Evolutionary conservation across 1,284 basidiomycete genomes (phyloP), one percentile per base, ranked within the genome.

Genomic region (Caloboletus inedulis): DNA sequence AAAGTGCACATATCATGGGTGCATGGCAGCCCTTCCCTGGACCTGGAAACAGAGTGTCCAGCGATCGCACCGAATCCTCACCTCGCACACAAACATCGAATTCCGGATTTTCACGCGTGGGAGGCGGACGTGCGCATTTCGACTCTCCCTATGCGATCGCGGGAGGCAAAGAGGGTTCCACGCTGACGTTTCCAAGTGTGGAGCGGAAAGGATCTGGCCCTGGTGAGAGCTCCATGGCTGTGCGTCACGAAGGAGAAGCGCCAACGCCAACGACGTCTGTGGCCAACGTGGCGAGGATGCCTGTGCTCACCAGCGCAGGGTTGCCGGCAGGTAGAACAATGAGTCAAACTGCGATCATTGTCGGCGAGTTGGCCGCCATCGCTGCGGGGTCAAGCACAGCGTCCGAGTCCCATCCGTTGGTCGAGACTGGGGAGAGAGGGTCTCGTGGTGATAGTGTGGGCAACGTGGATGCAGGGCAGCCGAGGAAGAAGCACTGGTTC

Each of bases 1-100:
- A 92, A 61, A 79, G 74, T 29, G 86, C 87, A 16, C 87, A 78
- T 59, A 92, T 92, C 61, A 92, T 93, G 87, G 84, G 82, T 41
- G 86, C 90, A 21, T 91, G 88, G 88, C 84, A 87, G 62, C 81
- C 84, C 31, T 87, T 84, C 73, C 79, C 77, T 0, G 74, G 78
- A 13, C 66, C 74, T 34, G 82, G 81, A 0, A 84, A 70, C 59
- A 70, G 43, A 64, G 76, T n/a, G 67, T 87, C 43, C 7, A 57
- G 49, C 27, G 69, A 71, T 33, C 69, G 62, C 34, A 56, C 67
- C 16, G 59, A 64, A 31, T 49, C 58, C 2, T 61, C 62, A 36
- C 67, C 67, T 34, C 69, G 64, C 16, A 66, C 63, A 50, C 72
- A 53, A 48, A 69, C 74, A 18, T 65, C 72, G 3, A 71, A 73